Percentiles rank a stretch among this genome's conserved stretches.
phyloP scores from a whole-genome alignment of 2,329 filamentous ascomycete species.

The Blastomyces parvus region DNA sequence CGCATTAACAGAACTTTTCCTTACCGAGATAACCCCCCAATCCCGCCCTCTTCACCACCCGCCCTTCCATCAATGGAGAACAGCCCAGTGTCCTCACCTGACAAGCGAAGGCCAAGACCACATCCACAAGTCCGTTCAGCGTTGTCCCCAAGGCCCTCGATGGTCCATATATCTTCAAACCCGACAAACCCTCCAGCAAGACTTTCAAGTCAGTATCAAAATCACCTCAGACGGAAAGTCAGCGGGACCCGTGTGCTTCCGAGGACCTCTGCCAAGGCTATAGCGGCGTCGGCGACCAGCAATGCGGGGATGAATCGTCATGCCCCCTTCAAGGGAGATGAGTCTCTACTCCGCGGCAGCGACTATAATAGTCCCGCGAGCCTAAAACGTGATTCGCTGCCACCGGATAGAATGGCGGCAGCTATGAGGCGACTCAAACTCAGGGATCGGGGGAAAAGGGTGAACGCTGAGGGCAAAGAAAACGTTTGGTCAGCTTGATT shows the following conservation, averaged over 20 bases:
- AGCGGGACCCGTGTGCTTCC: background rate
- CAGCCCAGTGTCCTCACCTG: constrained; percentile 15
- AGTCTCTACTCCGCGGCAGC: background rate
- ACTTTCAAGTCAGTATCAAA: constrained; percentile 1
- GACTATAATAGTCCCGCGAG: constrained; percentile 4
- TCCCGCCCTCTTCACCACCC: constrained; percentile 28
- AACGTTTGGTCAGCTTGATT: constrained; percentile 19
- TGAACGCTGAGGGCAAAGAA: constrained; percentile 25
- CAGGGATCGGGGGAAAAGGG: constrained; percentile 20
- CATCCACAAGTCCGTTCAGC: constrained; percentile 20
- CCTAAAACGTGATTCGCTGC: constrained; percentile 19
- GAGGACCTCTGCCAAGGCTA: constrained; percentile 1
- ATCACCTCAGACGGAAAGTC: background rate
- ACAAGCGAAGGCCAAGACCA: constrained; percentile 15
- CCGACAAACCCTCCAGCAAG: constrained; percentile 11
- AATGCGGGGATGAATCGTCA: constrained; percentile 13
- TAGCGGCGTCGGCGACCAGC: background rate
- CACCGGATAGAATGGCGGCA: constrained; percentile 27
- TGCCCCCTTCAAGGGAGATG: background rate
- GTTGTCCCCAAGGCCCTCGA: constrained; percentile 20
- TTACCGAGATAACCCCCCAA: constrained; percentile 11
- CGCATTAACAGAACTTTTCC: constrained; percentile 11
- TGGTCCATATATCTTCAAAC: constrained; percentile 21
- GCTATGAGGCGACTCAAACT: constrained; percentile 29
- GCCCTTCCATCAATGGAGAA: constrained; percentile 21